Evolutionary conservation across 140 eudicot species (phyloP).

Genomic region (Ambrosia hybrid): DNA sequence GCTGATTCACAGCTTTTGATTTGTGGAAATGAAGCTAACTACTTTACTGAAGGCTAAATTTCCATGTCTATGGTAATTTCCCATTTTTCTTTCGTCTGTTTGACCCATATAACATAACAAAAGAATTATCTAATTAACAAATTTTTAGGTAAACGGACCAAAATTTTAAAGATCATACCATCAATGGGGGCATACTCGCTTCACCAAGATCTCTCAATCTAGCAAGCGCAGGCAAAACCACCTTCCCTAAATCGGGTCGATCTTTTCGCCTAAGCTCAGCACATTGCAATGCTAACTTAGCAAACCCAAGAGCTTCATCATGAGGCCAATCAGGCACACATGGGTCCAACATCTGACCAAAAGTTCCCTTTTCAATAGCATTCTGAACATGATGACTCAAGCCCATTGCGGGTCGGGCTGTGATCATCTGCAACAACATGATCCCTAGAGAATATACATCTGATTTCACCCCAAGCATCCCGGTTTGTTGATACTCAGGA

Average conservation of each 20-base stretch:
- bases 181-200: conserved; percentile 26
- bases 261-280: conserved; percentile 63
- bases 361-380: conserved; percentile 44
- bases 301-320: conserved; percentile 47
- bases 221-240: conserved; percentile 48
- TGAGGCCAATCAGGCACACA: conserved; percentile 50
- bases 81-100: neutral
- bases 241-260: conserved; percentile 55
- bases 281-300: conserved; percentile 44
- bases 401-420: conserved; percentile 58
- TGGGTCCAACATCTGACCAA: conserved; percentile 44
- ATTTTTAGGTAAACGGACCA: neutral
- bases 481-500: conserved; percentile 66
- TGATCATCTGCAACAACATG: conserved; percentile 50
- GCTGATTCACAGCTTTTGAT: too few relatives aligned
- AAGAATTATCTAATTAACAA: neutral
- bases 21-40: too few relatives aligned
- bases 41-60: too few relatives aligned
- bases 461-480: conserved; percentile 62
- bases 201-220: conserved; percentile 49
- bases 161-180: neutral
- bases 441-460: conserved; percentile 61
- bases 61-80: too few relatives aligned
- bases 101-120: neutral
- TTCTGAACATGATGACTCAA: conserved; percentile 41